Conservation (phyloP, 2,329 filamentous ascomycete species). For the Ceratocystis albifundus region DNA sequence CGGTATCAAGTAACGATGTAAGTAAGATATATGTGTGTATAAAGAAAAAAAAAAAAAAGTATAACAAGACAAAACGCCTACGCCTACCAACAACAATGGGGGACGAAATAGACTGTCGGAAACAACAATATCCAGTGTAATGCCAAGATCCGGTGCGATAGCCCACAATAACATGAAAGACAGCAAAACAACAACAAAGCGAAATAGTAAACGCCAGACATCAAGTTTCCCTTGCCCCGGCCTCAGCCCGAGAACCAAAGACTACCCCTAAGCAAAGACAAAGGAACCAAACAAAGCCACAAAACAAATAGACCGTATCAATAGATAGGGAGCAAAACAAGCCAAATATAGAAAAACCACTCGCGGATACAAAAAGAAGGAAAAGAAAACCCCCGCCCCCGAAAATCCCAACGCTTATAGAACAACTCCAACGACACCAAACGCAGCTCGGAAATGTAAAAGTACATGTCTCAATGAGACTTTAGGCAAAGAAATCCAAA, state of each 20-base stretch:
- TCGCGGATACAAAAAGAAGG: neutral
- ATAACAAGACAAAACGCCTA: neutral
- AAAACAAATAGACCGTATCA: neutral
- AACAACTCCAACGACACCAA: neutral
- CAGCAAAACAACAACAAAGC: neutral
- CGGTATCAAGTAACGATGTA: too few relatives aligned
- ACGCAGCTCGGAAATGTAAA: constrained; percentile 2
- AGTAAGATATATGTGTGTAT: neutral
- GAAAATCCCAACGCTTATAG: neutral
- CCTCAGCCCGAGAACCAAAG: constrained; percentile 1
- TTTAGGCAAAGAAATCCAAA: neutral
- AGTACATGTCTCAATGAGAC: constrained; percentile 18
- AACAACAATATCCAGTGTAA: constrained; percentile 13
- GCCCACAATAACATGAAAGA: neutral
- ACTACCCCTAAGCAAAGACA: neutral
- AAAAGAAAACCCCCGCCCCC: neutral
- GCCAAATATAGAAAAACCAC: neutral
- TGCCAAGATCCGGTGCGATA: neutral
- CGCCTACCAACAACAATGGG: neutral
- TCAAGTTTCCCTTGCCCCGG: neutral
- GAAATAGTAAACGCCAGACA: neutral
- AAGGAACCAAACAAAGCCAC: constrained; percentile 12
- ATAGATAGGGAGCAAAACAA: constrained; percentile 1
- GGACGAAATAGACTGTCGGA: neutral
- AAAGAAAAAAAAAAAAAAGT: neutral